Base-by-base conservation (phyloP, 2,329 filamentous ascomycete genomes). In the Tothia fuscella region DNA sequence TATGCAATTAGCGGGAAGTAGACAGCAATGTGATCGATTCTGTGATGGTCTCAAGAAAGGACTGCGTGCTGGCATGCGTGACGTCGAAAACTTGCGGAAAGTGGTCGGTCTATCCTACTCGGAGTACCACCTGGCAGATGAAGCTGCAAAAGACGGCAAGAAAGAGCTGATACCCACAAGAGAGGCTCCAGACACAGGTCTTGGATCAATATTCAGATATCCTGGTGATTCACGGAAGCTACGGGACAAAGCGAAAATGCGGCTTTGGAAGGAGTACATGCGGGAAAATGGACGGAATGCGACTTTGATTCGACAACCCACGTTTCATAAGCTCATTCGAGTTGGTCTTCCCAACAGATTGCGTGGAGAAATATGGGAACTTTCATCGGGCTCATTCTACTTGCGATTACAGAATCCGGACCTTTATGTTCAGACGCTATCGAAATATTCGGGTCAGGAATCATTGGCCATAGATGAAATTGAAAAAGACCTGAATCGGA, bases 401-500 rank as follows among this genome's bases (percentile, higher is more conserved):
- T 68, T 93, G 45, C 78, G 89, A 21, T 71, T 98, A 12, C 82
- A 94, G 54, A 85, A 82, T 45, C 91, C 91, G 1, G 82, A 76
- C 9, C 66, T 89, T 4, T 98, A 89, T 55, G 66, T 73, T 33
- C 85, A 98, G 44, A 96, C 88, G 0, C 66, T 98, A 33, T 69
- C 75, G 39, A 89, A 91, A 56, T 88, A 81, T 52, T 76, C 81
- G 5, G 91, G 91, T 6, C 76, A 81, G 55, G 84, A 93, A 50
- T 96, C 89, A 9, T 72, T 98, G 46, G 91, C 91, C 33, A 96
- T 96, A 51, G 91, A 98, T 58, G 91, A 98, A 68, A 98, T 98
- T 49, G 91, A 98, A 58, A 98, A 98, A 62, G 91, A 98, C 57
- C 66, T 98, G 38, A 98, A 98, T 61, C 78, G 91, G 50, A 95